A percentile compares a stretch with the other conserved stretches of the same genome.
These are phyloP conservation scores for Starmera caribaea DNA, from an alignment of 805 yeast genomes.

Conservation along the genomic window DNA sequence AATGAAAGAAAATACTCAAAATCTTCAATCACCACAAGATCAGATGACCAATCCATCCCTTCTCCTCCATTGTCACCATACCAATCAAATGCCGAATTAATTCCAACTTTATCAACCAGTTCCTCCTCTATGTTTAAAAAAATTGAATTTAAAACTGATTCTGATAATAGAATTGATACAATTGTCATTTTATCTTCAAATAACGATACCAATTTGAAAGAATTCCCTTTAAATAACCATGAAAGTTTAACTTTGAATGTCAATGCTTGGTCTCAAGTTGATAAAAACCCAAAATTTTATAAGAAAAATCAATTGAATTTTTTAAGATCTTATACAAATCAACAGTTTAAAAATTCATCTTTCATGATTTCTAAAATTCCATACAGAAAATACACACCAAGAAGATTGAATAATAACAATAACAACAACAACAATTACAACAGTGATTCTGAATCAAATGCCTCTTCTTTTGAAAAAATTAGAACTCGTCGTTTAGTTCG, in stretches of 20 bases:
- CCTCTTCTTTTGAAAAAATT: conserved; percentile 34
- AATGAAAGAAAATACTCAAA: conserved; percentile 16
- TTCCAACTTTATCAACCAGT: conserved; percentile 6
- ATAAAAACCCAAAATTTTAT: conserved; percentile 25
- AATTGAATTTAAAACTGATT: conserved; percentile 4
- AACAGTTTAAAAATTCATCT: conserved; percentile 18
- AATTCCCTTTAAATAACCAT: conserved; percentile 41
- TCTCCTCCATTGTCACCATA: conserved; percentile 39
- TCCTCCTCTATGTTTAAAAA: conserved; percentile 13
- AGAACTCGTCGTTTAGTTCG: conserved; percentile 50
- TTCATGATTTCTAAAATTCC: conserved; percentile 7
- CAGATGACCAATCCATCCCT: conserved; percentile 24
- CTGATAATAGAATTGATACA: conserved; percentile 8
- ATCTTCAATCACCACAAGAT: conserved; percentile 12
- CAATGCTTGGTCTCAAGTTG: conserved; percentile 40
- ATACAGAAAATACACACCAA: conserved; percentile 16
- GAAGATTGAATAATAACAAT: conserved; percentile 10
- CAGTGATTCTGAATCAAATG: conserved; percentile 20
- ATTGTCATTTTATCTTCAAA: conserved; percentile 5
- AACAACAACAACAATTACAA: conserved; percentile 17
- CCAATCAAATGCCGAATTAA: conserved; percentile 9
- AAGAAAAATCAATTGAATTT: conserved; percentile 42
- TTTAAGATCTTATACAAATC: conserved; percentile 35
- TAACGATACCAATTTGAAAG: conserved; percentile 5
- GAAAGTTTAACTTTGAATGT: conserved; percentile 37